Evolutionary conservation across 257 asterid genomes (phyloP).

Genomic region (Plantago ovata): DNA sequence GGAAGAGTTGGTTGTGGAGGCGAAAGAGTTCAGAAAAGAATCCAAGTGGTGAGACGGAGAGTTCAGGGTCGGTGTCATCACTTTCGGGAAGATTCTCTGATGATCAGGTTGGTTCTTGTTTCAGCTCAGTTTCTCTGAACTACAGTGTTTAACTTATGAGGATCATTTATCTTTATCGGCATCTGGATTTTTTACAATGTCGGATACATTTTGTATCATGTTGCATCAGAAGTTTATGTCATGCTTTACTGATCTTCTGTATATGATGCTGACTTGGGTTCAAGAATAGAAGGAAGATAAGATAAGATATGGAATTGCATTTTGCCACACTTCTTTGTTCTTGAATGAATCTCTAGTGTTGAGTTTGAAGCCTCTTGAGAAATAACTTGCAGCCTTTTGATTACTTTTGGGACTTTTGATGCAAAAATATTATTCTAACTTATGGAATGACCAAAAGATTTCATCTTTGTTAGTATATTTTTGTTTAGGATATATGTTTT

Average conservation of each 20-base stretch:
- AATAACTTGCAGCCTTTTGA: not conserved
- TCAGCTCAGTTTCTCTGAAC: not conserved
- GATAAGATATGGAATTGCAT: slow-evolving; percentile 9
- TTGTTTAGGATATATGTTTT: not conserved
- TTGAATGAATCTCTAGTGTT: not conserved
- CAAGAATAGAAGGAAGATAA: slow-evolving; percentile 7
- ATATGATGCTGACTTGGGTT: not conserved
- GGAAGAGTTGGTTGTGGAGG: slow-evolving; percentile 92
- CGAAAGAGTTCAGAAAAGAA: slow-evolving; percentile 77
- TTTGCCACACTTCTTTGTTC: no score
- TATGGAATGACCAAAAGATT: not conserved
- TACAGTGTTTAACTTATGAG: not conserved
- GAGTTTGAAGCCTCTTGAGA: not conserved
- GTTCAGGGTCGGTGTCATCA: slow-evolving; percentile 79
- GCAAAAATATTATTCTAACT: not conserved
- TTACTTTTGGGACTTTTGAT: not conserved
- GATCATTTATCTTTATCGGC: not conserved
- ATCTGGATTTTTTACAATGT: slow-evolving; percentile 1
- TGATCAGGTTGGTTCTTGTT: slow-evolving; percentile 70
- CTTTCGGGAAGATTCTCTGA: slow-evolving; percentile 82
- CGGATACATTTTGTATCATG: not conserved
- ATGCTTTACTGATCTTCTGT: slow-evolving; percentile 2
- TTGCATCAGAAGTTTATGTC: not conserved
- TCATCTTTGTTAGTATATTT: not conserved
- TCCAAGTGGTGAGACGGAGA: slow-evolving; percentile 82